A percentile compares a stretch with the other conserved stretches of the same genome.
phyloP scores from a whole-genome alignment of 352 stramenopile species.

The Globisporangium nodosum region DNA sequence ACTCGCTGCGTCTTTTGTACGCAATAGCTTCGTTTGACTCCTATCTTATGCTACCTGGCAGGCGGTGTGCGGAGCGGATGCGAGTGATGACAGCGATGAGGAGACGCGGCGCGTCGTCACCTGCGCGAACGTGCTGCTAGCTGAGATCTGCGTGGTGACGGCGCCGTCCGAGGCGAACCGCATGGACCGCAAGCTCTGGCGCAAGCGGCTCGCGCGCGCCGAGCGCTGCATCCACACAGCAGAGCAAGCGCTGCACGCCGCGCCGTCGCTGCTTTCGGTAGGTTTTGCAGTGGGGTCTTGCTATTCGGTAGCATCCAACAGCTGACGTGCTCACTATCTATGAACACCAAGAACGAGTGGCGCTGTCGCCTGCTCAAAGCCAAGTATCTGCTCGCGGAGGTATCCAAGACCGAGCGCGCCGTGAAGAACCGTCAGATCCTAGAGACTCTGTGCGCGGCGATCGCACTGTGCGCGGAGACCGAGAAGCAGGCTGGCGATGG shows the following conservation, averaged over 20 bases:
- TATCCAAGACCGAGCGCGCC: constrained; percentile 31
- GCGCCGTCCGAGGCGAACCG: constrained; percentile 35
- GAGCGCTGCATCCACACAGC: constrained; percentile 33
- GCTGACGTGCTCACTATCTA: not conserved
- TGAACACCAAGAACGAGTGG: constrained; percentile 24
- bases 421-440: constrained; percentile 35
- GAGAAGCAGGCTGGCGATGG: not conserved
- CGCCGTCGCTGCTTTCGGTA: not conserved
- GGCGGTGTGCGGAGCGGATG: constrained; percentile 15
- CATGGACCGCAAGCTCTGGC: constrained; percentile 43
- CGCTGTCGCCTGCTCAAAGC: constrained; percentile 40
- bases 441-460: constrained; percentile 42
- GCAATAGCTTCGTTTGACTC: not conserved
- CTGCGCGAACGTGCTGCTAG: constrained; percentile 41
- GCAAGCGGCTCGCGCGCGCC: constrained; percentile 37
- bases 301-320: not conserved
- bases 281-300: not conserved
- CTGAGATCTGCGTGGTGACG: constrained; percentile 46
- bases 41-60: constrained; percentile 1
- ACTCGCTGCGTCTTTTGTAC: not conserved
- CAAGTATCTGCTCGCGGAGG: constrained; percentile 45
- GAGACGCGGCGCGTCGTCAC: constrained; percentile 18
- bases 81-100: constrained; percentile 7
- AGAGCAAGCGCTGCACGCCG: constrained; percentile 21
- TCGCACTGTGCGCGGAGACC: constrained; percentile 24